Conservation (phyloP, 805 yeast species). For the Starmerella riodocensis region DNA sequence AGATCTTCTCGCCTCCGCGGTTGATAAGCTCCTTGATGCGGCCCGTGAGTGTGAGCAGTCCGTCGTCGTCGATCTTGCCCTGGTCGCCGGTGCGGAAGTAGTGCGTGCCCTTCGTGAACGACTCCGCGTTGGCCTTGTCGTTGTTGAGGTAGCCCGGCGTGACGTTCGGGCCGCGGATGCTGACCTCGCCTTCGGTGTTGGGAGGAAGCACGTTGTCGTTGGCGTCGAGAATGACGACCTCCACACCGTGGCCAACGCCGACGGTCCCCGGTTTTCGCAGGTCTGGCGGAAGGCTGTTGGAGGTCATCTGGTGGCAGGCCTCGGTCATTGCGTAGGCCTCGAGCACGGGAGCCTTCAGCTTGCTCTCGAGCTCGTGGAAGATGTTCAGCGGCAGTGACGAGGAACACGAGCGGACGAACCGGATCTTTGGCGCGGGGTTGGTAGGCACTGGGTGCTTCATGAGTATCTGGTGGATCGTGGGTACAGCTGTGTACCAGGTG, state of each 20-base stretch:
- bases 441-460: slow-evolving; percentile 40
- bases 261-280: slow-evolving; percentile 58
- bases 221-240: slow-evolving; percentile 43
- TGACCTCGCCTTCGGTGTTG: slow-evolving; percentile 57
- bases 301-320: slow-evolving; percentile 69
- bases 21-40: slow-evolving; percentile 62
- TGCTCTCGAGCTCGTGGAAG: slow-evolving; percentile 42
- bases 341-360: slow-evolving; percentile 52
- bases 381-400: slow-evolving; percentile 57
- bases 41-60: slow-evolving; percentile 50
- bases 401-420: slow-evolving; percentile 63
- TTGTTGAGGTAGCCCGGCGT: slow-evolving; percentile 63
- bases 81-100: slow-evolving; percentile 73
- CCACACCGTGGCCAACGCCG: slow-evolving; percentile 60
- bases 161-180: slow-evolving; percentile 53
- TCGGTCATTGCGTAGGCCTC: slow-evolving; percentile 78
- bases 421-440: slow-evolving; percentile 36
- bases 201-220: slow-evolving; percentile 35
- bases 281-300: slow-evolving; percentile 55
- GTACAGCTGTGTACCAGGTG: slow-evolving; percentile 67
- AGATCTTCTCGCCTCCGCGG: slow-evolving; percentile 67
- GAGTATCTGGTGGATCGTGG: slow-evolving; percentile 59
- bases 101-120: slow-evolving; percentile 41
- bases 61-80: slow-evolving; percentile 47
- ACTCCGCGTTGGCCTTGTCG: slow-evolving; percentile 53